phyloP scores from a whole-genome alignment of 1,284 basidiomycete species.

The Malassezia pachydermatis region DNA sequence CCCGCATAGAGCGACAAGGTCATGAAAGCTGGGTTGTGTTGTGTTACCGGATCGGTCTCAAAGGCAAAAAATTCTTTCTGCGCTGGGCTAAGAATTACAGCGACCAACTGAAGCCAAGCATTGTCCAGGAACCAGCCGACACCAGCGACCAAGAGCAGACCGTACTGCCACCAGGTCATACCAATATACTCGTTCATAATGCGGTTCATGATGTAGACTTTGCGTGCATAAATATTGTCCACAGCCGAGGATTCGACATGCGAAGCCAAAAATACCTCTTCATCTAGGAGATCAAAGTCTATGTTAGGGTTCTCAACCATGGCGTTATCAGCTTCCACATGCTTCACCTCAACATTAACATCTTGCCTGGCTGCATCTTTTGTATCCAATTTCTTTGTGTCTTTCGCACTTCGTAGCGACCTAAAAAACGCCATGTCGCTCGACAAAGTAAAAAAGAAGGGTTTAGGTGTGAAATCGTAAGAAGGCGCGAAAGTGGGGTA shows the following conservation, averaged over 20 bases:
- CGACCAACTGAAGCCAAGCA: slow-evolving; percentile 43
- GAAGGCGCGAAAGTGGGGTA: neutral
- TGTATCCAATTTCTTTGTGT: no score
- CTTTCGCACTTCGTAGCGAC: no score
- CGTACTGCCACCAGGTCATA: slow-evolving; percentile 41
- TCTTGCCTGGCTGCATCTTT: neutral
- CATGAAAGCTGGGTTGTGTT: slow-evolving; percentile 23
- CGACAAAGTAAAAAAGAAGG: no score
- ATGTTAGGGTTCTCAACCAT: no score
- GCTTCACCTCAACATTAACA: neutral
- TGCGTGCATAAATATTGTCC: slow-evolving; percentile 38
- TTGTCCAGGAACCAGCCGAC: slow-evolving; percentile 42
- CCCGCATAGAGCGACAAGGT: slow-evolving; percentile 40
- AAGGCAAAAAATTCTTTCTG: slow-evolving; percentile 26
- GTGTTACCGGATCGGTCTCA: slow-evolving; percentile 2
- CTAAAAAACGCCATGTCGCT: neutral
- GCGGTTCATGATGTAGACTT: slow-evolving; percentile 45
- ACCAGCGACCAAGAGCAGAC: slow-evolving; percentile 30
- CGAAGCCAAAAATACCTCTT: no score
- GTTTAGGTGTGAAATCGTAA: neutral
- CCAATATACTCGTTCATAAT: slow-evolving; percentile 45
- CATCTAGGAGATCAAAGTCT: no score
- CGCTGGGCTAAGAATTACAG: slow-evolving; percentile 40
- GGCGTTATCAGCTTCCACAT: neutral
- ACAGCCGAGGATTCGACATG: slow-evolving; percentile 24